Conservation (phyloP, 2,329 filamentous ascomycete genomes). For the Huntiella decipiens region DNA sequence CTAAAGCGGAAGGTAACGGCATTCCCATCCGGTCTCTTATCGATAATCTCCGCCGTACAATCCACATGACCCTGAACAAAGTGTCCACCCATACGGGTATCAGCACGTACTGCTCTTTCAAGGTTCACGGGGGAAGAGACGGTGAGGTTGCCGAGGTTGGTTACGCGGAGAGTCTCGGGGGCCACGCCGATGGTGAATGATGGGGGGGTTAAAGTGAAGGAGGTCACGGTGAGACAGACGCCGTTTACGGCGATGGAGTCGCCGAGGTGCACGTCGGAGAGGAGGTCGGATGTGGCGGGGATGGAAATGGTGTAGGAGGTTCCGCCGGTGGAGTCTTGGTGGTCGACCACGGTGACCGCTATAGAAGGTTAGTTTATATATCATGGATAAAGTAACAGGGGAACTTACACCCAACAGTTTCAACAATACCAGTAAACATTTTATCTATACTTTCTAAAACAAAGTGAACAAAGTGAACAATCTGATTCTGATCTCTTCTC, state of each 20-base stretch:
- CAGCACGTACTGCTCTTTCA: conserved; percentile 76
- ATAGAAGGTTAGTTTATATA: conserved; percentile 1
- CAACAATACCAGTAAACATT: conserved; percentile 95
- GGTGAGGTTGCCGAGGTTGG: conserved; percentile 66
- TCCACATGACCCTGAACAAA: conserved; percentile 98
- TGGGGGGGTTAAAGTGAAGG: conserved; percentile 22
- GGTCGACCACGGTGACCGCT: conserved; percentile 71
- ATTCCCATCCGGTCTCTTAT: conserved; percentile 66
- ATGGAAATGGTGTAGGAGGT: conserved; percentile 77
- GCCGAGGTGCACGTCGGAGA: conserved; percentile 66
- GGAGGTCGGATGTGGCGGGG: conserved; percentile 46
- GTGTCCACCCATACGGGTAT: conserved; percentile 93
- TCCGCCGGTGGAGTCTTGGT: conserved; percentile 65
- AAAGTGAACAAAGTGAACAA: not conserved
- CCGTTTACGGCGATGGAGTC: conserved; percentile 94
- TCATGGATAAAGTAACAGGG: not conserved
- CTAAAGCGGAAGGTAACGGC: conserved; percentile 70
- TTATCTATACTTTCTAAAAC: not conserved
- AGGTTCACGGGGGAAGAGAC: conserved; percentile 62
- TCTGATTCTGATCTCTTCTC: too few species aligned
- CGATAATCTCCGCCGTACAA: conserved; percentile 58
- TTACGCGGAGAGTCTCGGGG: conserved; percentile 86
- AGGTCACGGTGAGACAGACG: conserved; percentile 77
- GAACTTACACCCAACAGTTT: conserved; percentile 71
- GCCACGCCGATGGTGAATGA: conserved; percentile 84